Conservation (phyloP, 2,329 filamentous ascomycete species). For the Niveomyces coronatus region DNA sequence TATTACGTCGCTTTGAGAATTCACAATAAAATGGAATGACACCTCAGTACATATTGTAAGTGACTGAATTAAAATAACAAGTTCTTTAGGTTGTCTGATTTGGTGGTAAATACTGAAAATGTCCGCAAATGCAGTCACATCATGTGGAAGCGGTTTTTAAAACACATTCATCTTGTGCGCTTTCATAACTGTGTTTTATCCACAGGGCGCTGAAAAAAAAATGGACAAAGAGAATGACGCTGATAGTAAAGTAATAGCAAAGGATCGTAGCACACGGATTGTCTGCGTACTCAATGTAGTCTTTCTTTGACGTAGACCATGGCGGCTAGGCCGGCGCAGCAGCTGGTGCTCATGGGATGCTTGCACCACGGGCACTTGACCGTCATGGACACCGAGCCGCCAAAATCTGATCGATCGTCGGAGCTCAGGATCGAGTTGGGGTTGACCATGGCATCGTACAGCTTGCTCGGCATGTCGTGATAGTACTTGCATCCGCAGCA, state of each 20-base stretch:
- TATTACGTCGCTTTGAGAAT: too few relatives aligned
- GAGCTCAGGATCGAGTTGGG: constrained; percentile 42
- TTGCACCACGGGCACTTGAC: constrained; percentile 63
- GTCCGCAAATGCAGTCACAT: neutral
- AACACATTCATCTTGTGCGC: constrained; percentile 2
- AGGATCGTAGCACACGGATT: too few relatives aligned
- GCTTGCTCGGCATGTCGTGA: constrained; percentile 53
- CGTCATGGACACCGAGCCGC: constrained; percentile 47
- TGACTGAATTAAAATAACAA: neutral
- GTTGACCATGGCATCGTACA: constrained; percentile 55
- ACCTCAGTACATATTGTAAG: neutral
- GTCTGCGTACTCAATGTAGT: constrained; percentile 41
- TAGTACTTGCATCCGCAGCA: constrained; percentile 55
- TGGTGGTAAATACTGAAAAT: neutral
- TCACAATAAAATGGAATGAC: too few relatives aligned
- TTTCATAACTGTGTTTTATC: constrained; percentile 1
- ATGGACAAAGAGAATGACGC: neutral
- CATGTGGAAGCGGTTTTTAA: too few relatives aligned
- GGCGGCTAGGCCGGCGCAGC: constrained; percentile 59
- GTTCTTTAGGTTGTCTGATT: neutral
- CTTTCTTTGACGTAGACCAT: constrained; percentile 57
- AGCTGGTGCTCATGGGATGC: constrained; percentile 58
- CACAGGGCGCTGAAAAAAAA: neutral
- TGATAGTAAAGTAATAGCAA: too few relatives aligned
- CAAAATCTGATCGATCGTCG: constrained; percentile 40